phyloP scores from a whole-genome alignment of 306 rosid genomes.

The Elaeagnus macrophylla region DNA sequence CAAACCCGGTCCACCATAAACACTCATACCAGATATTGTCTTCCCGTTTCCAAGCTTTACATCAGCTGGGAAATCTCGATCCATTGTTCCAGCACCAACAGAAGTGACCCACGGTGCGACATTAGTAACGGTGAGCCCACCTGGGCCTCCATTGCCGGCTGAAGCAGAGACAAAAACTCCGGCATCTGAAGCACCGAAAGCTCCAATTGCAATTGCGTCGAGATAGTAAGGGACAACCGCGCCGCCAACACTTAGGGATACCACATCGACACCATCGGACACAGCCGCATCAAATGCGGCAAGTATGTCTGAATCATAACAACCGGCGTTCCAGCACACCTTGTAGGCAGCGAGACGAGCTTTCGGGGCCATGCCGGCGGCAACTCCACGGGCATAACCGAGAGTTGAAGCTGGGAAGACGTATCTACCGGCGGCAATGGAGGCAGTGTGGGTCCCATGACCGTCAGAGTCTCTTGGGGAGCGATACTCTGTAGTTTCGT shows the following conservation, averaged over 20 bases:
- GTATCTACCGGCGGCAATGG: constrained; percentile 76
- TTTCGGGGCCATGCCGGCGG: constrained; percentile 91
- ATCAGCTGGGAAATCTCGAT: constrained; percentile 73
- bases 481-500: constrained; percentile 54
- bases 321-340: constrained; percentile 77
- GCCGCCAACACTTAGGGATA: constrained; percentile 81
- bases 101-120: constrained; percentile 90
- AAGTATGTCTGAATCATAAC: constrained; percentile 75
- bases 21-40: constrained; percentile 43
- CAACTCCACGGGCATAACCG: constrained; percentile 66
- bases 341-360: constrained; percentile 74
- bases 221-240: constrained; percentile 81
- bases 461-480: constrained; percentile 86
- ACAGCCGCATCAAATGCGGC: constrained; percentile 86
- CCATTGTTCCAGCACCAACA: constrained; percentile 90
- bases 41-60: constrained; percentile 74
- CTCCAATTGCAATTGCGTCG: constrained; percentile 66
- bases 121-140: constrained; percentile 69
- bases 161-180: constrained; percentile 81
- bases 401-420: constrained; percentile 66
- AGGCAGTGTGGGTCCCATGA: constrained; percentile 82
- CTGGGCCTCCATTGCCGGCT: constrained; percentile 88
- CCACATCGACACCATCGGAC: constrained; percentile 63
- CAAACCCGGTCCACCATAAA: constrained; percentile 71
- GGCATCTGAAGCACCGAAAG: constrained; percentile 45